Base-by-base conservation (phyloP, 129 eudicot species). In the Artemisia annua region DNA sequence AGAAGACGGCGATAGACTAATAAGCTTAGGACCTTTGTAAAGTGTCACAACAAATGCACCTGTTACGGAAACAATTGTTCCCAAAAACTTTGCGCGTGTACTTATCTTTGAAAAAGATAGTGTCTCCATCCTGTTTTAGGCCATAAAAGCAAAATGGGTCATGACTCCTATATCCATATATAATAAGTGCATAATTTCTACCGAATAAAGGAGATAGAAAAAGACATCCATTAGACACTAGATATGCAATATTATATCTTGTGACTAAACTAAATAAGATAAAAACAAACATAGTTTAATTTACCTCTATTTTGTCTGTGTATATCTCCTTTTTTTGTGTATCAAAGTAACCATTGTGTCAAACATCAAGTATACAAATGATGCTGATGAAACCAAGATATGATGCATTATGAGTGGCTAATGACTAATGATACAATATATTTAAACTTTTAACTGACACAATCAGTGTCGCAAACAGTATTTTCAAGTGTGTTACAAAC, bases 21-120 rank as follows among this genome's bases (percentile, higher is more conserved):
- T 62, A 30, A 62, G 15, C 67, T 62, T 62, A 5, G 67, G 67
- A 55, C 98, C 96, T 80, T 72, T 87, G 71, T 85, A 89, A 20
- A 93, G 83, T 55, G 95, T 89, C 14, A 93, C 96, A 20, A 93
- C 67, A 54, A 89, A 82, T 65, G 98, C 98, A 19, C 98, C 98
- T 12, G 90, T 61, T 63, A 93, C 86, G 0, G 98, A 89, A 30
- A 93, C 87, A 9, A 89, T 48, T 35, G 98, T 90, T 30, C 98
- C 98, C 17, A 80, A 44, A 30, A 89, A 63, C 79, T 93, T 93
- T 0, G 95, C 98, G 17, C 81, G 87, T 50, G 87, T 85, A 70
- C 88, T 87, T 66, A 53, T 72, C 88, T 93, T 76, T 79, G 81
- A 52, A 57, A 86, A 53, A 56, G 79, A 84, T 20, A 93, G 62